phyloP scores from a whole-genome alignment of 1,139 yeast genomes.

The Scheffersomyces stambukii region DNA sequence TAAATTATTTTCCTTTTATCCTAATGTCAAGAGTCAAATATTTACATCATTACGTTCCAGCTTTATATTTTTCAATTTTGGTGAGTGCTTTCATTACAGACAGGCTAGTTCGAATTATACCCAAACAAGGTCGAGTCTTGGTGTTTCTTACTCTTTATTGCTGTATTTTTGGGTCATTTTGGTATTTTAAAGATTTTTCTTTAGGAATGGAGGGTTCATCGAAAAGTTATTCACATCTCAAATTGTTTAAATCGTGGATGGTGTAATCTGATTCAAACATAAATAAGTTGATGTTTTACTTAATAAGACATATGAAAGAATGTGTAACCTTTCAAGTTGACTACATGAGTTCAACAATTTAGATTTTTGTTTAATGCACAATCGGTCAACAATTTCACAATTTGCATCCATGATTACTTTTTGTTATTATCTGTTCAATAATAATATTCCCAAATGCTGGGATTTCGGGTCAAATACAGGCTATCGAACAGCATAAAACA shows the following conservation, averaged over 20 bases:
- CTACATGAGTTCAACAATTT: too few species aligned
- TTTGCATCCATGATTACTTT: too few species aligned
- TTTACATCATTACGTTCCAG: constrained; percentile 95
- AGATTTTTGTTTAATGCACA: too few species aligned
- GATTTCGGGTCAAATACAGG: too few species aligned
- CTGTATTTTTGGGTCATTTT: constrained; percentile 23
- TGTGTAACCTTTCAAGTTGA: too few species aligned
- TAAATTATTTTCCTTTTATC: constrained; percentile 85
- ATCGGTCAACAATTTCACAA: too few species aligned
- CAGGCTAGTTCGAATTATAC: constrained; percentile 13
- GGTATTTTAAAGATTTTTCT: constrained; percentile 25
- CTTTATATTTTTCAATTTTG: constrained; percentile 88
- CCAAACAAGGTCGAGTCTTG: constrained; percentile 7
- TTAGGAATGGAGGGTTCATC: constrained; percentile 34
- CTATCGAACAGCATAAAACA: too few species aligned
- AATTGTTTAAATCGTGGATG: constrained; percentile 29
- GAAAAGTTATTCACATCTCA: constrained; percentile 18
- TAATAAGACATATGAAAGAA: too few species aligned
- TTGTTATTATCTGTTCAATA: too few species aligned
- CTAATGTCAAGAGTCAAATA: constrained; percentile 97
- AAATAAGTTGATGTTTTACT: too few species aligned
- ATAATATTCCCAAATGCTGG: too few species aligned
- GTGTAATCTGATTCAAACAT: constrained; percentile 53
- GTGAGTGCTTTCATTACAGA: constrained; percentile 43
- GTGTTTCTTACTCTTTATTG: constrained; percentile 18